phyloP scores from a whole-genome alignment of 1,284 basidiomycete species.

The Volvariella volvacea region DNA sequence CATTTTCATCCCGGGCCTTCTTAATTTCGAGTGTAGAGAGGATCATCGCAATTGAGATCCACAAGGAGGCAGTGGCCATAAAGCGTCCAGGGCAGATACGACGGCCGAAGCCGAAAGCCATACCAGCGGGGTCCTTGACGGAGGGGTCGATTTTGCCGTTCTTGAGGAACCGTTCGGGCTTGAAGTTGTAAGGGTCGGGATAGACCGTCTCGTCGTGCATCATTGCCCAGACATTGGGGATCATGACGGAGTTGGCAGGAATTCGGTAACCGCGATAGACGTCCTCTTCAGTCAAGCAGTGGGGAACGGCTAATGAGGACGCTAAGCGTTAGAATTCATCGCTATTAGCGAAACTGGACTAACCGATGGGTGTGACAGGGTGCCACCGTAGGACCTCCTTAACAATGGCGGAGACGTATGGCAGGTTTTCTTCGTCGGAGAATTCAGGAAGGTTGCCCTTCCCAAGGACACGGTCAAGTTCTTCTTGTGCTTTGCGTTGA shows the following conservation, averaged over 20 bases:
- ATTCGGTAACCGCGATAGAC: constrained; percentile 5
- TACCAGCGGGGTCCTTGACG: background rate
- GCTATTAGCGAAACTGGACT: no score
- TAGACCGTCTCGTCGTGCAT: constrained; percentile 21
- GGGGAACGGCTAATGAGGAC: background rate
- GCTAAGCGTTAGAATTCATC: no score
- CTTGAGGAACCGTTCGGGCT: constrained; percentile 28
- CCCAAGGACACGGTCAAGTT: constrained; percentile 29
- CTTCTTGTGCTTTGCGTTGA: constrained; percentile 19
- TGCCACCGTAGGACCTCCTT: constrained; percentile 30
- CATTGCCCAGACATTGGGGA: constrained; percentile 10
- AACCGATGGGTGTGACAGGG: constrained; percentile 42
- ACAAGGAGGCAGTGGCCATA: constrained; percentile 9
- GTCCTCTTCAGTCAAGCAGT: constrained; percentile 3
- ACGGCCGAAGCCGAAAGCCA: constrained; percentile 3
- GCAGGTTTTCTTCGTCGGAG: constrained; percentile 26
- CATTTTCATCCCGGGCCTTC: constrained; percentile 1
- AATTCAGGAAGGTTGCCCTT: constrained; percentile 21
- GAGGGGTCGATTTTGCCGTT: constrained; percentile 16
- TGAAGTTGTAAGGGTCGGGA: constrained; percentile 25
- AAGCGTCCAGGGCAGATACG: constrained; percentile 17
- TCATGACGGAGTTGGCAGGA: background rate
- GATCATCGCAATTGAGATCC: constrained; percentile 11
- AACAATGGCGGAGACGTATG: constrained; percentile 28
- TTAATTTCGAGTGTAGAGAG: constrained; percentile 9